Percentiles rank a stretch among this genome's conserved stretches.
phyloP scores from a whole-genome alignment of 805 yeast genomes.

The Spathaspora arborariae region DNA sequence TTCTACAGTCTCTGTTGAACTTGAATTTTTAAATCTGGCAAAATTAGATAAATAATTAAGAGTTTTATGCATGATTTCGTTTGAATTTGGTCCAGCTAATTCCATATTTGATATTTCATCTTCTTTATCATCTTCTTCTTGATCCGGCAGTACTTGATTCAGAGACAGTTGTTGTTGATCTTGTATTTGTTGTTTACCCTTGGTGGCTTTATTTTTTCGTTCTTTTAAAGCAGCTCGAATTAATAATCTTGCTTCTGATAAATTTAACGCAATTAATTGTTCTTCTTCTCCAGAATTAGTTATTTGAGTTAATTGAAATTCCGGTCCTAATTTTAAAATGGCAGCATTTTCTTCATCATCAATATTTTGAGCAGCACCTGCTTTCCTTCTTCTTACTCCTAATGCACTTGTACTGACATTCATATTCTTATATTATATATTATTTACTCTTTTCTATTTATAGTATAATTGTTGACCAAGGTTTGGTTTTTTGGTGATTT shows the following conservation, averaged over 20 bases:
- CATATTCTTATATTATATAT: constrained; percentile 40
- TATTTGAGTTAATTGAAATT: constrained; percentile 76
- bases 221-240: constrained; percentile 87
- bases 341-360: constrained; percentile 94
- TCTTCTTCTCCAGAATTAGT: constrained; percentile 77
- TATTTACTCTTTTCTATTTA: background rate
- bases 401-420: constrained; percentile 86
- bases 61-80: constrained; percentile 87
- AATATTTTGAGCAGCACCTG: constrained; percentile 46
- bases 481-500: background rate
- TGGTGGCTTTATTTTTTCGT: constrained; percentile 31
- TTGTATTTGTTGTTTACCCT: constrained; percentile 20
- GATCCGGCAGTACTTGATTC: constrained; percentile 14
- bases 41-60: constrained; percentile 81
- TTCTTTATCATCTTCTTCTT: constrained; percentile 38
- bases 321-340: constrained; percentile 83
- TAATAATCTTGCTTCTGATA: constrained; percentile 85
- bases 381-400: constrained; percentile 72
- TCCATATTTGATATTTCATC: constrained; percentile 45
- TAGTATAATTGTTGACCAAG: background rate
- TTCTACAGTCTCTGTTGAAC: constrained; percentile 91
- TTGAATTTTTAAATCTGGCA: constrained; percentile 87
- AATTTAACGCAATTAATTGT: constrained; percentile 77
- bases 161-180: constrained; percentile 11
- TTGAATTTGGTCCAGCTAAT: constrained; percentile 67